Evolutionary conservation across 2,329 filamentous ascomycete species (phyloP).

Genomic region (Mycogone perniciosa): DNA sequence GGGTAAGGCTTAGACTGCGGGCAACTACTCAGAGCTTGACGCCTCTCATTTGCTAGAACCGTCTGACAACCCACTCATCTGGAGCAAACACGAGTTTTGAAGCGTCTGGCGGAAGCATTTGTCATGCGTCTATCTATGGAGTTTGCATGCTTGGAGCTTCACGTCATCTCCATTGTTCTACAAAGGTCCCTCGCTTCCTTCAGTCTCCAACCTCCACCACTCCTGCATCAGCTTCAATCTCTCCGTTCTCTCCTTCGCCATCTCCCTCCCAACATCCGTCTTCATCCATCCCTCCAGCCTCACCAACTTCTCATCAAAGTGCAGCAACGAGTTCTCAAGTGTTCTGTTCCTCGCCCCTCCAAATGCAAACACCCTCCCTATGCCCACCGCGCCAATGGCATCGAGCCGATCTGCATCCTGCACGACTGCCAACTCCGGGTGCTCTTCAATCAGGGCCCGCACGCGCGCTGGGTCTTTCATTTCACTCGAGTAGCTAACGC

Average conservation of each 20-base stretch:
- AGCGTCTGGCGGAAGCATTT: no score
- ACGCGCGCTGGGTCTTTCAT: slow-evolving; percentile 56
- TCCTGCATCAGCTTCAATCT: slow-evolving; percentile 46
- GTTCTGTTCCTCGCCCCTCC: slow-evolving; percentile 57
- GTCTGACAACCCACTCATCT: no score
- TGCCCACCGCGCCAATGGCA: slow-evolving; percentile 79
- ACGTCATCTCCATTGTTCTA: not conserved
- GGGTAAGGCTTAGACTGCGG: no score
- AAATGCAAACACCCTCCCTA: slow-evolving; percentile 61
- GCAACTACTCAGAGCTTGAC: no score
- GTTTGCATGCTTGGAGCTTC: not conserved
- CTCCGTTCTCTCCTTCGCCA: slow-evolving; percentile 49
- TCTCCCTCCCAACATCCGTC: slow-evolving; percentile 46
- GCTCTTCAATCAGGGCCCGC: slow-evolving; percentile 49
- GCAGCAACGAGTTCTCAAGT: slow-evolving; percentile 61
- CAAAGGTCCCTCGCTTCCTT: slow-evolving; percentile 9
- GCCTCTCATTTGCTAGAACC: no score
- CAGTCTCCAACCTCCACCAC: slow-evolving; percentile 53
- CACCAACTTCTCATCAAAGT: slow-evolving; percentile 72
- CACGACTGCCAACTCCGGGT: slow-evolving; percentile 65
- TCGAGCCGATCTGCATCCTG: slow-evolving; percentile 94
- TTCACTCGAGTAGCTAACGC: slow-evolving; percentile 75
- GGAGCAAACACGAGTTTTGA: no score
- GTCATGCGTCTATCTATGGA: no score
- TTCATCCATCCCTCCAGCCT: slow-evolving; percentile 60